Conservation (phyloP, 2,329 filamentous ascomycete species). For the Leptoxyphium fumago region DNA sequence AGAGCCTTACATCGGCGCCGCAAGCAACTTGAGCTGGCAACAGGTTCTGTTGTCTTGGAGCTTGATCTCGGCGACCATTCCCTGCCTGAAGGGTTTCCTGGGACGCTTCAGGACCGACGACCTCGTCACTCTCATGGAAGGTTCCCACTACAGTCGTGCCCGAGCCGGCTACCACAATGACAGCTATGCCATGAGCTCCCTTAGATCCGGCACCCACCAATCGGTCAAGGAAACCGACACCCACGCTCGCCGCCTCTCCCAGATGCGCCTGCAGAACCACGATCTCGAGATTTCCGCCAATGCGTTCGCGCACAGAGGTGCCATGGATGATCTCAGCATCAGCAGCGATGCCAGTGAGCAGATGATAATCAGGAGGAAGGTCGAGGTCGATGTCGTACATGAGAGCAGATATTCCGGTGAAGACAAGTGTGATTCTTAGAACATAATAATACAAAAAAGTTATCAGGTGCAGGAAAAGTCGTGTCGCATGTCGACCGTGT, state of each 20-base stretch:
- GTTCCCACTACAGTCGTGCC: neutral
- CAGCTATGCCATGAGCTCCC: neutral
- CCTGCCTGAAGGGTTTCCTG: conserved; percentile 2
- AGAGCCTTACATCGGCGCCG: neutral
- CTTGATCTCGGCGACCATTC: conserved; percentile 1
- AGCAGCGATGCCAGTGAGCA: neutral
- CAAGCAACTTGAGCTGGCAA: neutral
- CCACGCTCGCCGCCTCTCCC: neutral
- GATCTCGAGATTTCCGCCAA: neutral
- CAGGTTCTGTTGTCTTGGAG: conserved; percentile 1
- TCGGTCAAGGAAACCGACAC: neutral
- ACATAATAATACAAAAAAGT: too few relatives aligned
- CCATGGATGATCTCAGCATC: neutral
- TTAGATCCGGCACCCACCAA: neutral
- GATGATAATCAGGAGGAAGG: neutral
- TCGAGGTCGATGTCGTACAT: neutral
- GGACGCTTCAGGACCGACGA: conserved; percentile 1
- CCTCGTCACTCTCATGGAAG: neutral
- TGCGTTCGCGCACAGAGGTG: neutral
- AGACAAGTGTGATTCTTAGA: too few relatives aligned
- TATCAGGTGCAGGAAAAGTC: too few relatives aligned
- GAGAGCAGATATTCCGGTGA: neutral
- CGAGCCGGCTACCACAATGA: neutral
- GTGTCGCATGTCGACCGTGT: too few relatives aligned
- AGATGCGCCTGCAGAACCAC: neutral